phyloP scores from a whole-genome alignment of 1,139 yeast genomes.

The Suhomyces wounanorum region DNA sequence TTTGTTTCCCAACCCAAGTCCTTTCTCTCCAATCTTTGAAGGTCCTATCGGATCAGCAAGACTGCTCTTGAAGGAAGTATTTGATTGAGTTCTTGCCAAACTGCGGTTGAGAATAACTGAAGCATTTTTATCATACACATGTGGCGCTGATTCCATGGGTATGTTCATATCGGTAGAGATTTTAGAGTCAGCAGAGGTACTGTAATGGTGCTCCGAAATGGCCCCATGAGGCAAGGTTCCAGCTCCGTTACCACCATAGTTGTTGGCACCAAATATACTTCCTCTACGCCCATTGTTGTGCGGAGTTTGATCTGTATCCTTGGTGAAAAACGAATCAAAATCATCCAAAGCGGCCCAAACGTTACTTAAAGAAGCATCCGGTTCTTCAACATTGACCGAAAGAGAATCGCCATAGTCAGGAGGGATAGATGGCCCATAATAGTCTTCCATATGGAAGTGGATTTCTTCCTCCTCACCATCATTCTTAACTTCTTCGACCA shows the following conservation, averaged over 20 bases:
- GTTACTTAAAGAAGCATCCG: conserved; percentile 79
- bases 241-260: conserved; percentile 5
- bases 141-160: conserved; percentile 73
- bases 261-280: conserved; percentile 8
- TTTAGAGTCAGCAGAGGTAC: conserved; percentile 54
- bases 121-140: conserved; percentile 76
- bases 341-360: conserved; percentile 98
- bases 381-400: conserved; percentile 54
- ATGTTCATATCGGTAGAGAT: conserved; percentile 40
- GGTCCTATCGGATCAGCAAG: conserved; percentile 62
- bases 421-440: conserved; percentile 39
- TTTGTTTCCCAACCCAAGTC: conserved; percentile 24
- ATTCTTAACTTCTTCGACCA: conserved; percentile 28
- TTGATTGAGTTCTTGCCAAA: conserved; percentile 74
- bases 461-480: conserved; percentile 43
- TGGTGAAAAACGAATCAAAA: conserved; percentile 88
- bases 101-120: conserved; percentile 73
- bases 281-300: conserved; percentile 11
- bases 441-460: conserved; percentile 70
- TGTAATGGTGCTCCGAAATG: conserved; percentile 37
- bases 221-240: background rate
- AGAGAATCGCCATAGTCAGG: conserved; percentile 36
- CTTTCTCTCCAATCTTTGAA: conserved; percentile 20
- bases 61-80: conserved; percentile 72
- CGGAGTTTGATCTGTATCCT: conserved; percentile 47